phyloP scores from a whole-genome alignment of 1,139 yeast species.

The Kurtzmaniella natalensis region DNA sequence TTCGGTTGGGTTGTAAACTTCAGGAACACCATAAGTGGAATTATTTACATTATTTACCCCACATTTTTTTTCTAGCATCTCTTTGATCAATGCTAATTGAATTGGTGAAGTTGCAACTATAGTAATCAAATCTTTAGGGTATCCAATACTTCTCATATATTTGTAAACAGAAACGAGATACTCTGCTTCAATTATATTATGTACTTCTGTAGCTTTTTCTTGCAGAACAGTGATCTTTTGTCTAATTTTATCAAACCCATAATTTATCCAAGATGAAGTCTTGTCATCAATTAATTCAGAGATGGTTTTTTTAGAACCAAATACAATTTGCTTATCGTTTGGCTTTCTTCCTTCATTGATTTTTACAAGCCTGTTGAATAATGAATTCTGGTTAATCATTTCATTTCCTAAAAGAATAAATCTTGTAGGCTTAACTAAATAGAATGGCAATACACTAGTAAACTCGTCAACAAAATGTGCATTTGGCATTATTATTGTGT shows the following conservation, averaged over 20 bases:
- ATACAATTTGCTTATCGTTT: not conserved
- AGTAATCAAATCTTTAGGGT: constrained; percentile 34
- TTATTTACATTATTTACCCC: no score
- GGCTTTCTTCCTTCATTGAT: not conserved
- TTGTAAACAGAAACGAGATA: constrained; percentile 43
- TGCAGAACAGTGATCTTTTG: constrained; percentile 36
- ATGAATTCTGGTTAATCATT: constrained; percentile 13
- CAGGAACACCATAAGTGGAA: constrained; percentile 3
- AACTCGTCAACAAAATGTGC: constrained; percentile 27
- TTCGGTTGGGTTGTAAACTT: not conserved
- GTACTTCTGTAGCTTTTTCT: constrained; percentile 10
- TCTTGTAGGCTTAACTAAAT: constrained; percentile 15
- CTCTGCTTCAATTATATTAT: constrained; percentile 51
- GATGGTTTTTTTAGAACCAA: no score
- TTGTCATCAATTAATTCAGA: not conserved
- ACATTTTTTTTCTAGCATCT: constrained; percentile 14
- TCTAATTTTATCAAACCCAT: constrained; percentile 34
- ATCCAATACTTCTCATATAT: constrained; percentile 45
- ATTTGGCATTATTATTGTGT: constrained; percentile 26
- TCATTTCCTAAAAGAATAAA: constrained; percentile 29
- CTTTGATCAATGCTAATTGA: constrained; percentile 27
- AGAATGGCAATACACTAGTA: constrained; percentile 24
- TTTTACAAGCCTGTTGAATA: constrained; percentile 17
- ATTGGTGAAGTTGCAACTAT: constrained; percentile 39
- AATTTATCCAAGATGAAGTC: constrained; percentile 17